A percentile compares a stretch with the other conserved stretches of the same genome.
phyloP scores from a whole-genome alignment of 2,329 filamentous ascomycete species.

The Dactylellina sp. region DNA sequence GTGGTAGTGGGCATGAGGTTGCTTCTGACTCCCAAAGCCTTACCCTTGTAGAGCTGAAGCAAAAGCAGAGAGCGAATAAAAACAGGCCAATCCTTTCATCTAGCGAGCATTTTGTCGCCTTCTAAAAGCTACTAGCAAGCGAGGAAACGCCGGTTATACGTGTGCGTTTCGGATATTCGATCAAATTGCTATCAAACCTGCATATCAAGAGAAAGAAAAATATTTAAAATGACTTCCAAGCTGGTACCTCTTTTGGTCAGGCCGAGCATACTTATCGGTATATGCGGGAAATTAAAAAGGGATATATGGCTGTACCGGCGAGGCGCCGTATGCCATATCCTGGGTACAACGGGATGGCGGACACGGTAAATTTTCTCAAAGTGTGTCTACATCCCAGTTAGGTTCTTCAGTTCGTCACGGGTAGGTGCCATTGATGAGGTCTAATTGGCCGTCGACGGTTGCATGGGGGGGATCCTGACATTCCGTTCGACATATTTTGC shows the following conservation, averaged over 20 bases:
- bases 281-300: slow-evolving; percentile 53
- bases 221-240: slow-evolving; percentile 13
- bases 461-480: slow-evolving; percentile 33
- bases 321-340: slow-evolving; percentile 24
- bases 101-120: slow-evolving; percentile 8
- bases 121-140: slow-evolving; percentile 14
- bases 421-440: slow-evolving; percentile 8
- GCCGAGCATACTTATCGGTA: slow-evolving; percentile 7
- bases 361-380: slow-evolving; percentile 16
- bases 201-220: slow-evolving; percentile 1
- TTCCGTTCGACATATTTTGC: slow-evolving; percentile 27
- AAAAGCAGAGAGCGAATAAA: slow-evolving; percentile 48
- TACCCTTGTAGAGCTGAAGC: slow-evolving; percentile 47
- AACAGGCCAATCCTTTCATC: slow-evolving; percentile 30
- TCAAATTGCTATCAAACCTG: slow-evolving; percentile 8
- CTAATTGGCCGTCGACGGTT: slow-evolving; percentile 39
- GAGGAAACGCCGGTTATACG: slow-evolving; percentile 25
- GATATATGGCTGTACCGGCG: slow-evolving; percentile 32
- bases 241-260: slow-evolving; percentile 1
- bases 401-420: slow-evolving; percentile 20
- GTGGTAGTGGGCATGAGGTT: slow-evolving; percentile 11
- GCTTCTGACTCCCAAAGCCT: slow-evolving; percentile 30
- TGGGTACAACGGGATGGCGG: slow-evolving; percentile 4
- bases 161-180: slow-evolving; percentile 29
- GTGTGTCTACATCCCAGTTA: slow-evolving; percentile 23